Base-by-base conservation (phyloP, 768 basidiomycete species). In the Thelephora ganbajun region DNA sequence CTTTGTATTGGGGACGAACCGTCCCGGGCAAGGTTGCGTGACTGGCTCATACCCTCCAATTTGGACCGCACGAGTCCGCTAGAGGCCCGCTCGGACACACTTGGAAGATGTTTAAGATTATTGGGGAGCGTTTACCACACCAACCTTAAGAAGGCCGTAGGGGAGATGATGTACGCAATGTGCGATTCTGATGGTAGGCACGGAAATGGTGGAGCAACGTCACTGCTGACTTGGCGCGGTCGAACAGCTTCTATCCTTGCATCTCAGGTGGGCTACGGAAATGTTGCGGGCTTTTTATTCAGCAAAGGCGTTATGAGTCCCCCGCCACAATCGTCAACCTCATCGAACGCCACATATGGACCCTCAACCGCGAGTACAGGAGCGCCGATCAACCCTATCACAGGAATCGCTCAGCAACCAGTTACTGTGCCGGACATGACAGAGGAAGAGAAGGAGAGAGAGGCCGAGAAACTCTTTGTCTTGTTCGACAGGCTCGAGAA, bases 241-340 rank as follows among this genome's bases (percentile, higher is more conserved):
- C 9, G 14, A 16, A 22, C 57, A 80, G 90, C 85, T n/a, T 68
- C 73, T 5, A 74, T 70, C 0, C 67, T 98, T 13, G 76, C 78
- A n/a, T 73, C 78, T 3, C 75, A 84, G 39, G 74, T 96, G 46
- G 94, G 94, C 6, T 99, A 99, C 56, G 94, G 94, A 36, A 92
- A 92, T 59, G 90, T 92, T 36, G 90, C 92, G 0, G 96, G 96
- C 0, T 86, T 90, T 71, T 71, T 99, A 20, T 93, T 90, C 68
- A 80, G 85, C 59, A 93, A 91, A 58, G 92, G 91, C 13, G 72
- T 98, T 55, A 70, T 85, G 57, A 72, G 63, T 48, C 69, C 70
- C 22, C 59, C 56, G 6, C 52, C 57, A 16, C 56, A 59, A 13
- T 53, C 65, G 14, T 57, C 59, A 11, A 54, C 65, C 9, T 58